Conservation (phyloP, 208 protist species). For the Trichomonas gallinae region DNA sequence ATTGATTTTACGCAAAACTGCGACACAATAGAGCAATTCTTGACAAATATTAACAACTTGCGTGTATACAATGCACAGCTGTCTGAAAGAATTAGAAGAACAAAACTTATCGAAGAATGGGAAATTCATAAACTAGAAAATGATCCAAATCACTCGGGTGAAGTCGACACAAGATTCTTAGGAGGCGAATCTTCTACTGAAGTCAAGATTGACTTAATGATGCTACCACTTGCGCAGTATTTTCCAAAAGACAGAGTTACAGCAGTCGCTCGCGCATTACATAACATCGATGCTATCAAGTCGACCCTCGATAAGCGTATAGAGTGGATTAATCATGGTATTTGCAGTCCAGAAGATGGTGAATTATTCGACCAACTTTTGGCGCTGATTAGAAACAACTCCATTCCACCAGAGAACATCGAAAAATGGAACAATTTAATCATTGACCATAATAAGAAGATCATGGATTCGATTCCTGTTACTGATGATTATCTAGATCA, state of each 20-base stretch:
- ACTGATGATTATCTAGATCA: not conserved
- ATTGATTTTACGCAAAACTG: not conserved
- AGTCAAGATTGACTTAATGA: not conserved
- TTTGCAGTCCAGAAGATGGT: not conserved
- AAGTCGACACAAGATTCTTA: not conserved
- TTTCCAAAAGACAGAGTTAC: not conserved
- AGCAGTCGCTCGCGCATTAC: not conserved
- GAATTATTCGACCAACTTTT: not conserved
- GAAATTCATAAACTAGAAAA: not conserved
- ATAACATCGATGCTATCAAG: not conserved
- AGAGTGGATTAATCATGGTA: not conserved
- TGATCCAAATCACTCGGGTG: not conserved
- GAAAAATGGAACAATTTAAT: not conserved
- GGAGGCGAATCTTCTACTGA: not conserved
- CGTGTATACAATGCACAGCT: not conserved
- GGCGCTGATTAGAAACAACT: not conserved
- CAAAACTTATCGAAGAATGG: not conserved
- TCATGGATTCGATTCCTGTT: not conserved
- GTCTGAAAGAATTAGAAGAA: not conserved
- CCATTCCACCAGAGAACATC: not conserved
- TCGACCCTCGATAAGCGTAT: not conserved
- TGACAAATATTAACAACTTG: not conserved
- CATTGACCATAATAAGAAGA: not conserved
- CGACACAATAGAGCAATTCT: not conserved
- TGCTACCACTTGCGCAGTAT: not conserved